Conservation (phyloP, 1,139 yeast genomes). For the Debaryomyces sp. region DNA sequence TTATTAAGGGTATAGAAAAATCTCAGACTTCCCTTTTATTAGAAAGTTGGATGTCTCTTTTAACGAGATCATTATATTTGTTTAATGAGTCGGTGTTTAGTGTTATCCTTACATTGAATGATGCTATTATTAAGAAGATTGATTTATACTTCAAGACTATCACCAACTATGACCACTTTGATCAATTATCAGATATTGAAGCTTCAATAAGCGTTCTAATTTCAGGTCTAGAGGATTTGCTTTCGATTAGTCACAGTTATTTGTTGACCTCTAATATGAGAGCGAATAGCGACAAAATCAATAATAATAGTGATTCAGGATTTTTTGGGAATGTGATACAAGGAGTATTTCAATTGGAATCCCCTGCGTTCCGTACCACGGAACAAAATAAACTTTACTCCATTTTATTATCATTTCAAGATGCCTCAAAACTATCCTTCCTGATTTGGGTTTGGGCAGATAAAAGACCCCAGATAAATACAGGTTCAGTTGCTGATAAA, state of each 20-base stretch:
- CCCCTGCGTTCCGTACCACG: conserved; percentile 59
- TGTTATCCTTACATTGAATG: conserved; percentile 51
- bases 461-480: conserved; percentile 31
- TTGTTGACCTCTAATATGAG: conserved; percentile 39
- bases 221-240: conserved; percentile 66
- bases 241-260: conserved; percentile 64
- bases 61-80: conserved; percentile 47
- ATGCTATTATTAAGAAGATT: conserved; percentile 52
- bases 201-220: conserved; percentile 55
- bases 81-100: conserved; percentile 55
- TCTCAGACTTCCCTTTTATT: conserved; percentile 41
- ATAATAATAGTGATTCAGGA: conserved; percentile 40
- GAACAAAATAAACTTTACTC: conserved; percentile 58
- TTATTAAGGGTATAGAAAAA: conserved; percentile 41
- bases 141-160: conserved; percentile 34
- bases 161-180: conserved; percentile 11
- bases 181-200: conserved; percentile 37
- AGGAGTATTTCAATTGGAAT: conserved; percentile 84
- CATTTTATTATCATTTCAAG: conserved; percentile 64
- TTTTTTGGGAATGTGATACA: conserved; percentile 79
- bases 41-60: conserved; percentile 50
- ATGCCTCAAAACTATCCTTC: conserved; percentile 57
- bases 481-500: conserved; percentile 27
- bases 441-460: conserved; percentile 81
- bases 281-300: conserved; percentile 18